Conservation (phyloP, 2,329 filamentous ascomycete genomes). For the Ceratocystis harringtonii region DNA sequence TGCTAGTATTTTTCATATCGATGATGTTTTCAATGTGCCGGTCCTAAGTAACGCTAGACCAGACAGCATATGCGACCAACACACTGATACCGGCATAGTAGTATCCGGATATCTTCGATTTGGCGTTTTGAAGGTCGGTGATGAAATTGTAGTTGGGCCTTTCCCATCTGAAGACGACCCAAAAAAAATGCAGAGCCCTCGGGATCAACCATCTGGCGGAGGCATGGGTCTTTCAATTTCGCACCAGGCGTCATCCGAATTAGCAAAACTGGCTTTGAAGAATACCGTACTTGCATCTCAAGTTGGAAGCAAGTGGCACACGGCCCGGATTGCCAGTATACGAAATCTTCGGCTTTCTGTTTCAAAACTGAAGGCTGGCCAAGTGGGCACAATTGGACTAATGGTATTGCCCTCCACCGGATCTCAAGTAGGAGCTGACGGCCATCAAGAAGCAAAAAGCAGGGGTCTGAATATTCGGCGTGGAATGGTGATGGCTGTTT, state of each 20-base stretch:
- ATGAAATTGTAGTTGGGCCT: slow-evolving; percentile 65
- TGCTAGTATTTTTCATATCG: slow-evolving; percentile 65
- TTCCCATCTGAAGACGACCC: slow-evolving; percentile 41
- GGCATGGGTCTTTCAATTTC: slow-evolving; percentile 30
- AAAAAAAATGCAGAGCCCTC: slow-evolving; percentile 23
- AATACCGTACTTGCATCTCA: slow-evolving; percentile 37
- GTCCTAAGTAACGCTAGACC: slow-evolving; percentile 34
- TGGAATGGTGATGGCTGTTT: slow-evolving; percentile 66
- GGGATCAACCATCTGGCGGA: slow-evolving; percentile 30
- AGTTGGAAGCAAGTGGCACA: slow-evolving; percentile 58
- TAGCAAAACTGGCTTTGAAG: slow-evolving; percentile 37
- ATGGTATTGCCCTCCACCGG: slow-evolving; percentile 36
- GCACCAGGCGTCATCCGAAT: slow-evolving; percentile 39
- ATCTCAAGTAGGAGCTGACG: slow-evolving; percentile 21
- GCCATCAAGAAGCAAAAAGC: slow-evolving; percentile 17
- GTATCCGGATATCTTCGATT: slow-evolving; percentile 74
- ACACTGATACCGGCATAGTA: slow-evolving; percentile 47
- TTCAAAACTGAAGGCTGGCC: slow-evolving; percentile 55
- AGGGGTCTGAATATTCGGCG: slow-evolving; percentile 42
- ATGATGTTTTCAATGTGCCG: slow-evolving; percentile 71
- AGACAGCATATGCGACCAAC: slow-evolving; percentile 23
- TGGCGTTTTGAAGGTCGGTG: slow-evolving; percentile 61
- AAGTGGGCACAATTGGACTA: slow-evolving; percentile 81
- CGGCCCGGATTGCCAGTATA: slow-evolving; percentile 68
- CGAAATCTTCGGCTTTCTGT: slow-evolving; percentile 79